A percentile compares a stretch with the other conserved stretches of the same genome.
phyloP scores from a whole-genome alignment of 2,329 filamentous ascomycete species.

The Lachnellula subtilissima region DNA sequence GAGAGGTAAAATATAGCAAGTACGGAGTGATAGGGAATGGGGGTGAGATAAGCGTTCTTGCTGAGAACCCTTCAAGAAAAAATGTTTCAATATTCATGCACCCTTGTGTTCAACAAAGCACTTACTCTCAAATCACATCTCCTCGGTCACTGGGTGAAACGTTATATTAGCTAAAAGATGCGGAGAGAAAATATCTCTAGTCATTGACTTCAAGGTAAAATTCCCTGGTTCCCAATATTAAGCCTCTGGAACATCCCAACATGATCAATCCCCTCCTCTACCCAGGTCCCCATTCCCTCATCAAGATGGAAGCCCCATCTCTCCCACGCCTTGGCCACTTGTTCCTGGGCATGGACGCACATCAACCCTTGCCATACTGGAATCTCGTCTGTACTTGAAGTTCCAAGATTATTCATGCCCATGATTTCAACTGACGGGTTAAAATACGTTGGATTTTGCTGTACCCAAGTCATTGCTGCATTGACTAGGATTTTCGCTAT shows the following conservation, averaged over 20 bases:
- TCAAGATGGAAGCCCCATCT: slow-evolving; percentile 71
- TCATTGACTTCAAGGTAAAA: no score
- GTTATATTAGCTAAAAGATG: no score
- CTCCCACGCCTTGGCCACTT: slow-evolving; percentile 60
- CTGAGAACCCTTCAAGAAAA: no score
- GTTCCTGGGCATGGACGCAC: slow-evolving; percentile 73
- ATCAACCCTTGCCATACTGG: slow-evolving; percentile 69
- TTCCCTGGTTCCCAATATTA: slow-evolving; percentile 22
- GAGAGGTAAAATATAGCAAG: no score
- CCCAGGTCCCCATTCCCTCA: slow-evolving; percentile 69
- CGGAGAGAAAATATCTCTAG: no score
- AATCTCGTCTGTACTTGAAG: slow-evolving; percentile 35
- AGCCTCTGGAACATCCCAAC: slow-evolving; percentile 71
- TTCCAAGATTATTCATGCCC: slow-evolving; percentile 41
- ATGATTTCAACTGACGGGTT: slow-evolving; percentile 38
- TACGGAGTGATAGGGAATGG: no score
- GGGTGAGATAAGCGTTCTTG: no score
- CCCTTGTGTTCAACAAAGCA: no score
- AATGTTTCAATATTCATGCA: no score
- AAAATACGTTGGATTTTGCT: slow-evolving; percentile 53
- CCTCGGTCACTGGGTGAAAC: no score
- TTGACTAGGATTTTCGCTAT: slow-evolving; percentile 63
- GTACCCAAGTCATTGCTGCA: slow-evolving; percentile 63
- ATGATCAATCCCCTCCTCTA: slow-evolving; percentile 80
- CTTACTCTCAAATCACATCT: no score